Base-by-base conservation (phyloP, 306 rosid genomes). In the Prosopis cineraria region DNA sequence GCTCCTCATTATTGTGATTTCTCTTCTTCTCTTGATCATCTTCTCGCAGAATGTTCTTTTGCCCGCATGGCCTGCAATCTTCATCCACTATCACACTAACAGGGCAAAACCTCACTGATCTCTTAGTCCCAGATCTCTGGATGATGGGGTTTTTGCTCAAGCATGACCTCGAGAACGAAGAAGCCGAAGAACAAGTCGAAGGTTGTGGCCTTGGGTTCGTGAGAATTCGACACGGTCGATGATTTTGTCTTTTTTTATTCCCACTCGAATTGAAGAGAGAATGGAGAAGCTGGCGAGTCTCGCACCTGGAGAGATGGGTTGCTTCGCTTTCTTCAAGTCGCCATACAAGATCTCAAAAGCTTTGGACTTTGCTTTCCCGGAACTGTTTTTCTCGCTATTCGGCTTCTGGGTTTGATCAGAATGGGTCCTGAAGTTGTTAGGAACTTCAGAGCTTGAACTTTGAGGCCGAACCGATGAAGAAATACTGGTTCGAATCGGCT, bases 81-180 rank as follows among this genome's bases (percentile, higher is more conserved):
- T 92, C 96, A 43, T 82, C 99, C 11, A 93, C 91, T 27, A 95
- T 91, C 53, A 87, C 97, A 59, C 96, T 93, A 60, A 91, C 98
- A 0, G 98, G 93, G 45, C 93, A 88, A 62, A 95, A 95, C 70
- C 98, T 89, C 66, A 95, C 99, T 0, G 97, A 90, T 80, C 99
- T 85, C 59, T 95, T 95, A 0, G 81, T 80, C 65, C 84, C 85
- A 20, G 90, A 86, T 81, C 97, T 80, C 7, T 80, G 5, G 98
- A 85, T 2, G 92, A 91, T 27, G 98, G 91, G 0, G 93, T 86
- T 80, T 80, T 93, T 95, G 82, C 97, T 90, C 50, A 95, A 69
- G 58, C 99, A 95, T 22, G 99, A 95, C 87, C 98, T 84, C 36
- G 99, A 91, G 63, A 91, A 91, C 6, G 99, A 95, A 19, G 99